A percentile compares a stretch with the other conserved stretches of the same genome.
phyloP scores from a whole-genome alignment of 306 rosid genomes.

The Begonia peltatifolia region DNA sequence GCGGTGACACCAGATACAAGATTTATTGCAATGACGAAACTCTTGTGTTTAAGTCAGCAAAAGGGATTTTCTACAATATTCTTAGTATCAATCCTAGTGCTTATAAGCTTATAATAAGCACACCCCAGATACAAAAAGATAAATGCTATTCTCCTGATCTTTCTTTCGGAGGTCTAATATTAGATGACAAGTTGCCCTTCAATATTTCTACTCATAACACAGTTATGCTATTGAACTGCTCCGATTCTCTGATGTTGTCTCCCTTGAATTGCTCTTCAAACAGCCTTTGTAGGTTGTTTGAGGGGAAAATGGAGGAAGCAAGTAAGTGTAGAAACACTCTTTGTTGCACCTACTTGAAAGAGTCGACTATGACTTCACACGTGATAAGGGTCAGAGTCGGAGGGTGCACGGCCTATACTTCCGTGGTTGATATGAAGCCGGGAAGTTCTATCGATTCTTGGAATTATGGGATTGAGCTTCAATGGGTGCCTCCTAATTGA shows the following conservation, averaged over 20 bases:
- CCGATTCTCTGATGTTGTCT: slow-evolving; percentile 32
- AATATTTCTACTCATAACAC: slow-evolving; percentile 58
- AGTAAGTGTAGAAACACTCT: slow-evolving; percentile 42
- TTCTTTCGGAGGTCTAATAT: slow-evolving; percentile 26
- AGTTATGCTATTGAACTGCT: slow-evolving; percentile 61
- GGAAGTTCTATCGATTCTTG: slow-evolving; percentile 39
- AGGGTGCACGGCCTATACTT: slow-evolving; percentile 76
- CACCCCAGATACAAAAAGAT: slow-evolving; percentile 26
- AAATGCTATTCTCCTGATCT: slow-evolving; percentile 61
- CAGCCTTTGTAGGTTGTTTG: slow-evolving; percentile 60
- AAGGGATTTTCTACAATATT: slow-evolving; percentile 45
- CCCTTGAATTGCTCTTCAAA: slow-evolving; percentile 59
- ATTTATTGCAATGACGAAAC: slow-evolving; percentile 37
- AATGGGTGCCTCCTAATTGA: slow-evolving; percentile 47
- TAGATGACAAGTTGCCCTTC: slow-evolving; percentile 55
- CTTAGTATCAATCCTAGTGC: slow-evolving; percentile 33
- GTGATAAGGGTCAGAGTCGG: slow-evolving; percentile 44
- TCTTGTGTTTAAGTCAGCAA: slow-evolving; percentile 50
- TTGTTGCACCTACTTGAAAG: slow-evolving; percentile 68
- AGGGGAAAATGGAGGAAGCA: slow-evolving; percentile 33
- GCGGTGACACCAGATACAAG: slow-evolving; percentile 57
- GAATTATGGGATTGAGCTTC: slow-evolving; percentile 80
- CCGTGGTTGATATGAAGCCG: slow-evolving; percentile 34
- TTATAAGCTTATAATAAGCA: slow-evolving; percentile 38
- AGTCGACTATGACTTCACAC: slow-evolving; percentile 71